Evolutionary conservation across 1,139 yeast genomes (phyloP).

Genomic region (Blastobotrys indianensis): DNA sequence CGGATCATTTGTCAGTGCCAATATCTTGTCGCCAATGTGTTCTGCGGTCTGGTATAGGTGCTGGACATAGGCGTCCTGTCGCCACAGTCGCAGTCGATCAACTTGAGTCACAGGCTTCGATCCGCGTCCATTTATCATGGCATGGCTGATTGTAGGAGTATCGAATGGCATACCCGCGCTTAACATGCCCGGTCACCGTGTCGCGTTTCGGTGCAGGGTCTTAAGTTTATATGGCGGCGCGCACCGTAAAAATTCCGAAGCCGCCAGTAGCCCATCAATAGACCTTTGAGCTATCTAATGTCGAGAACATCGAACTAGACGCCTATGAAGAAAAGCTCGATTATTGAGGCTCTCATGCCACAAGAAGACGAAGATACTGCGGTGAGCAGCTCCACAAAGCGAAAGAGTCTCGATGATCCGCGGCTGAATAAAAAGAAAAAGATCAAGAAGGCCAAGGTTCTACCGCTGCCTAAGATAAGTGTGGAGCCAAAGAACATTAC

Average conservation of each 20-base stretch:
- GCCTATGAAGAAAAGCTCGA: no score
- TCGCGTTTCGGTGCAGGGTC: no score
- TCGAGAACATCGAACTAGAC: no score
- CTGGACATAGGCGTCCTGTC: conserved; percentile 90
- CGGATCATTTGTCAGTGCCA: conserved; percentile 72
- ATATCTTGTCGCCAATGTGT: conserved; percentile 84
- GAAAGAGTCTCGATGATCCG: not conserved
- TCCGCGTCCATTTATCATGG: conserved; percentile 1
- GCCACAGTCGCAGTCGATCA: conserved; percentile 82
- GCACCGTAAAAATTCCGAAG: no score
- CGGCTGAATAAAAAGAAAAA: conserved; percentile 3
- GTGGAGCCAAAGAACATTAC: conserved; percentile 23
- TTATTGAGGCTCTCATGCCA: no score
- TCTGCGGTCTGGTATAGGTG: conserved; percentile 90
- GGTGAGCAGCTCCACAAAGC: no score
- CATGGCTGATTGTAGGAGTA: not conserved
- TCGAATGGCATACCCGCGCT: no score
- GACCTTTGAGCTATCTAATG: no score
- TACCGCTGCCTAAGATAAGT: conserved; percentile 25
- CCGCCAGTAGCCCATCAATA: no score
- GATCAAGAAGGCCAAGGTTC: conserved; percentile 15
- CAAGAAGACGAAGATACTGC: no score
- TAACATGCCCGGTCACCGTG: no score
- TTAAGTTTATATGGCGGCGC: no score
- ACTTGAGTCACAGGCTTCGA: conserved; percentile 55